Conservation (phyloP, 352 stramenopile genomes). For the Pythium scleroteichum region DNA sequence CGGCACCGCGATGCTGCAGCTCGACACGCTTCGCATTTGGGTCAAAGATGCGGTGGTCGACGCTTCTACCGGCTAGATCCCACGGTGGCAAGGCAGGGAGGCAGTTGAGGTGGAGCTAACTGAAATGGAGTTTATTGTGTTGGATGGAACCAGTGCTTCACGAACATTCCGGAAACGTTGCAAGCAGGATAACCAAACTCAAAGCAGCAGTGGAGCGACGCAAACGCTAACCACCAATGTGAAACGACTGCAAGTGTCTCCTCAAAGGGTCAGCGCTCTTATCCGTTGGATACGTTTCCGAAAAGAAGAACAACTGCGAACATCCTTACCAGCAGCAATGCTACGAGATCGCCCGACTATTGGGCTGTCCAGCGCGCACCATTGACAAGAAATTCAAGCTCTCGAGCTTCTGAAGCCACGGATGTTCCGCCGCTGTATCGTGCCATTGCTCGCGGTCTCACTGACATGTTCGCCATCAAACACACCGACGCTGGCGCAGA, state of each 20-base stretch:
- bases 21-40: slow-evolving; percentile 75
- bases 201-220: not conserved
- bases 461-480: not conserved
- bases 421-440: not conserved
- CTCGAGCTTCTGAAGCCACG: not conserved
- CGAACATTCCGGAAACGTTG: not conserved
- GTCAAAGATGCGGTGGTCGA: slow-evolving; percentile 51
- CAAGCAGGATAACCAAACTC: not conserved
- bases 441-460: not conserved
- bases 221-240: not conserved
- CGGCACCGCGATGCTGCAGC: slow-evolving; percentile 27
- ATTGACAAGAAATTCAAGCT: not conserved
- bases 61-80: not conserved
- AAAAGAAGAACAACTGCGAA: not conserved
- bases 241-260: not conserved
- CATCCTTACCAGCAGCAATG: too few relatives aligned
- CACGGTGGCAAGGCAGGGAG: not conserved
- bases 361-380: not conserved
- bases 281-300: not conserved
- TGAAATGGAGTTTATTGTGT: not conserved
- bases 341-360: too few relatives aligned
- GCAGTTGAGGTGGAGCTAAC: not conserved
- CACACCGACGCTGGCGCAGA: not conserved
- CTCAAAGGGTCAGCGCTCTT: not conserved
- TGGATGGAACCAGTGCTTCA: not conserved